Conservation (phyloP, 768 basidiomycete species). For the Russula griseocarnosa region DNA sequence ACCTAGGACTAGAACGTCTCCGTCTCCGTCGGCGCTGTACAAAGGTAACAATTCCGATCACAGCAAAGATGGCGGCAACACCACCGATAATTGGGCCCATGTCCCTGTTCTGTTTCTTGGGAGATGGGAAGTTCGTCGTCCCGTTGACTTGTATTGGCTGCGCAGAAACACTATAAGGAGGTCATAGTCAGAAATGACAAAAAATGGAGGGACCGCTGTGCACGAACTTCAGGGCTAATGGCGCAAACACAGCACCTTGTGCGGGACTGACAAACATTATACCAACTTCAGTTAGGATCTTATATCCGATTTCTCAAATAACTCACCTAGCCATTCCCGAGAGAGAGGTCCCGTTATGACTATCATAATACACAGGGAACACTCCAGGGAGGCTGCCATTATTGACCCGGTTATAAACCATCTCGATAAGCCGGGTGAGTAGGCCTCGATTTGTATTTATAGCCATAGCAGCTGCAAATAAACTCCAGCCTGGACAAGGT, state of each 20-base stretch:
- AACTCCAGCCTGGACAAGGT: background rate
- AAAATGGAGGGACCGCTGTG: background rate
- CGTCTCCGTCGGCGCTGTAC: too few species aligned
- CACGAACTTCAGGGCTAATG: constrained; percentile 28
- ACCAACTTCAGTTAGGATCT: background rate
- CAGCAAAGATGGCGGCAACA: too few species aligned
- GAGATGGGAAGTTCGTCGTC: too few species aligned
- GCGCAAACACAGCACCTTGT: constrained; percentile 30
- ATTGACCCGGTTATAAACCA: constrained; percentile 2
- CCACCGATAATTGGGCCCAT: too few species aligned
- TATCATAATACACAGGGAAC: constrained; percentile 15
- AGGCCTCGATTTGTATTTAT: background rate
- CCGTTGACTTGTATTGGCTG: too few species aligned
- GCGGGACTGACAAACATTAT: constrained; percentile 22
- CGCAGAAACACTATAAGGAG: too few species aligned
- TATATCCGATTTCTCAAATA: background rate
- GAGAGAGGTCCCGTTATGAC: background rate
- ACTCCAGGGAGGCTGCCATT: background rate
- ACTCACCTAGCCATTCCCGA: constrained; percentile 20
- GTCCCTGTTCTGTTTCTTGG: too few species aligned
- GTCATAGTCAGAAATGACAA: too few species aligned
- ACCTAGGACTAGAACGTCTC: background rate
- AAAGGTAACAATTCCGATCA: too few species aligned
- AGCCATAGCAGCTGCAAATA: constrained; percentile 12
- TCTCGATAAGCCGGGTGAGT: constrained; percentile 10